These are phyloP conservation scores for Lolium perenne DNA, from an alignment of 176 grass and related monocot species.

Conservation along the genomic window DNA sequence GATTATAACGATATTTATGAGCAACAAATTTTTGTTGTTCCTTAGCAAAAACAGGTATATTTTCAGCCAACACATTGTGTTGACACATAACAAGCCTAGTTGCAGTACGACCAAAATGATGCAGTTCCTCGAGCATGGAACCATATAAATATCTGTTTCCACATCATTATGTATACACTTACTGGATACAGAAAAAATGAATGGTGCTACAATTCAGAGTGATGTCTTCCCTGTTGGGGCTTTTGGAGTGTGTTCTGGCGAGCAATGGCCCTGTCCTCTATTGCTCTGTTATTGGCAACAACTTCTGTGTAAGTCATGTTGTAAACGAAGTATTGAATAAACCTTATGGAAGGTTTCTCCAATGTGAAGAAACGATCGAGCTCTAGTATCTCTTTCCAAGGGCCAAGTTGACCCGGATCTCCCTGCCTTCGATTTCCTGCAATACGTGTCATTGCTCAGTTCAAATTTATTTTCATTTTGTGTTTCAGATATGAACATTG, in stretches of 20 bases:
- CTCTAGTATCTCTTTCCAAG: slow-evolving; percentile 57
- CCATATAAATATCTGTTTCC: not conserved
- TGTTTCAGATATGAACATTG: not conserved
- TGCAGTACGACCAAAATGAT: not conserved
- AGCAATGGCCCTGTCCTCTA: not conserved
- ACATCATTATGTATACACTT: slow-evolving; percentile 14
- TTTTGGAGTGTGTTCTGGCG: not conserved
- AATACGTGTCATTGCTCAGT: not conserved
- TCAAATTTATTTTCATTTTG: not conserved
- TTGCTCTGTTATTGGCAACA: not conserved
- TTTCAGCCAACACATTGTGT: not conserved
- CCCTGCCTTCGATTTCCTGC: slow-evolving; percentile 85
- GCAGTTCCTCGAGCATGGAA: slow-evolving; percentile 12
- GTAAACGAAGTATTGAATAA: not conserved
- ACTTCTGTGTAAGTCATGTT: not conserved
- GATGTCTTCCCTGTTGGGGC: not conserved
- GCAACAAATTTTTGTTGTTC: too few relatives aligned
- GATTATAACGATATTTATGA: too few relatives aligned
- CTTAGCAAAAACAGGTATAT: not conserved
- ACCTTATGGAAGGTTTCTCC: not conserved
- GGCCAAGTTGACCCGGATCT: slow-evolving; percentile 75
- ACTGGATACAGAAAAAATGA: not conserved
- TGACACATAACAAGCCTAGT: not conserved
- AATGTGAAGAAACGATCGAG: slow-evolving; percentile 28
- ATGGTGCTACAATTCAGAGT: not conserved